Evolutionary conservation across 768 basidiomycete genomes (phyloP), one percentile per base, ranked within the genome.

Genomic region (Suillus spraguei): DNA sequence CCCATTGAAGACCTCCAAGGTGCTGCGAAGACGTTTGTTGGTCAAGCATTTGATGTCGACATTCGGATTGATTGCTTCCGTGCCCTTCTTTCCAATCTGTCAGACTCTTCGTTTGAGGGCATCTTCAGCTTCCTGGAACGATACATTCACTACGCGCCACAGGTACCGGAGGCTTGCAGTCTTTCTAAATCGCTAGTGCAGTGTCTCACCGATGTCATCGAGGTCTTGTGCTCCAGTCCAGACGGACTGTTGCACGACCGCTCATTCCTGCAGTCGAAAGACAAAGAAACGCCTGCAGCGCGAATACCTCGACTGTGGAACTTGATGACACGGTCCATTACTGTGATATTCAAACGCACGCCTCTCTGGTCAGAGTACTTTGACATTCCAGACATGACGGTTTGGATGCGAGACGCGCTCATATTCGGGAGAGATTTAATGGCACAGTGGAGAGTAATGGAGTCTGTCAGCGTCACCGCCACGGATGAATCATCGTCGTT

Each of bases 331-430:
- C 81, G 83, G 58, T 86, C 92, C 4, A 84, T 97, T 55, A 84
- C 90, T 0, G 81, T 90, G 59, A 94, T 99, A 66, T 98, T 97
- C 79, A 87, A 85, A 71, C 84, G 85, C 60, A 95, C 95, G 3
- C 90, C 89, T 0, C 71, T 80, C 16, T 99, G 97, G 97, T 85
- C 97, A 0, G 74, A 79, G 9, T 90, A 83, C 72, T 92, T 92
- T 74, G 89, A 91, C 60, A 87, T 86, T 68, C 84, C 88, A 33
- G 87, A 88, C 62, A 97, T 99, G 96, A 83, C 91, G 16, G 84
- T 88, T 38, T 99, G 97, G 97, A 99, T 99, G 97, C 87, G 96
- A 61, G 97, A 99, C 72, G 97, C 96, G 3, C 82, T 99, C 59
- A 95, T 99, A 66, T 95, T 97, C 70, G 95, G 90, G 10, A 79